Evolutionary conservation across 208 protist genomes (phyloP).

Genomic region (Cochliopodium minus): DNA sequence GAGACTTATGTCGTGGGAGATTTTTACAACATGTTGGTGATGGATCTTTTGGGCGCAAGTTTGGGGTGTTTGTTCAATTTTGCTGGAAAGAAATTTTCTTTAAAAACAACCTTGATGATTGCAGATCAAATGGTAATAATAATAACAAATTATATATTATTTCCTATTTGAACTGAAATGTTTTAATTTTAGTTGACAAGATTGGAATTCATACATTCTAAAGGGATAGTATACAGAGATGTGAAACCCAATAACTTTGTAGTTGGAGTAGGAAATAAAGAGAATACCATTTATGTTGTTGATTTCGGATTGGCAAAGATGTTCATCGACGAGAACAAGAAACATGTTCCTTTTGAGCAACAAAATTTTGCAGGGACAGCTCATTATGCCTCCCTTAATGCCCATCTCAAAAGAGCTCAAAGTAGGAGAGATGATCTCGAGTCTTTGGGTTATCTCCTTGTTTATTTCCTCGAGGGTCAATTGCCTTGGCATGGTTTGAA

Average conservation of each 20-base stretch:
- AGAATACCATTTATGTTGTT: slow-evolving; percentile 71
- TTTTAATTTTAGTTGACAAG: slow-evolving; percentile 12
- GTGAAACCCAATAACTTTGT: slow-evolving; percentile 83
- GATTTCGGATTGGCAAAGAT: slow-evolving; percentile 98
- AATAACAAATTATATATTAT: slow-evolving; percentile 20
- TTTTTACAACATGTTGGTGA: slow-evolving; percentile 42
- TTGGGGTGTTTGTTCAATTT: slow-evolving; percentile 69
- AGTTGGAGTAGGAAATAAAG: slow-evolving; percentile 51
- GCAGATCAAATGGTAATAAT: slow-evolving; percentile 78
- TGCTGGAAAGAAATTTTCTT: slow-evolving; percentile 68
- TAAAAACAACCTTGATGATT: slow-evolving; percentile 95
- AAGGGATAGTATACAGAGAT: slow-evolving; percentile 68
- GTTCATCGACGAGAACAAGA: slow-evolving; percentile 88
- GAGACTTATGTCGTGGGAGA: slow-evolving; percentile 6
- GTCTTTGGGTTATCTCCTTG: slow-evolving; percentile 64
- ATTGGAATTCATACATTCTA: slow-evolving; percentile 72
- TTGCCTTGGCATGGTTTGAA: slow-evolving; percentile 27
- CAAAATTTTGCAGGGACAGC: slow-evolving; percentile 98
- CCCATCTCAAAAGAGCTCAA: slow-evolving; percentile 92
- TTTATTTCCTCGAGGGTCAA: slow-evolving; percentile 49
- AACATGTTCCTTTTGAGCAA: slow-evolving; percentile 98
- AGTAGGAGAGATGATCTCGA: slow-evolving; percentile 74
- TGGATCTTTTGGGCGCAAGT: slow-evolving; percentile 63
- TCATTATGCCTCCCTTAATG: slow-evolving; percentile 96
- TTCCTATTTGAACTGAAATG: neutral